Conservation (phyloP, 176 grass and related monocot species). For the Triticum monococcum region DNA sequence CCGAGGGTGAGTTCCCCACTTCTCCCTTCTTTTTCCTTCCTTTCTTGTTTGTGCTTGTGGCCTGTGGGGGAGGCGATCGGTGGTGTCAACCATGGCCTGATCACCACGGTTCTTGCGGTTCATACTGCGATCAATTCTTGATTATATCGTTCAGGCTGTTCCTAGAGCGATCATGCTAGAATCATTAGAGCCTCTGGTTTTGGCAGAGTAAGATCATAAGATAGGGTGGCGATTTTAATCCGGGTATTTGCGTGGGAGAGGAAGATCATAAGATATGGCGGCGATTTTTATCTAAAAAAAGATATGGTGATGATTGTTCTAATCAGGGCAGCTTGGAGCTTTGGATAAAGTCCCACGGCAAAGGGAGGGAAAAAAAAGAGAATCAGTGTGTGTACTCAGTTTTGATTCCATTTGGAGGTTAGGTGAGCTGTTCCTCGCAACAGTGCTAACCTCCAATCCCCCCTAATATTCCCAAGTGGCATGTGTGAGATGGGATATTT, state of each 20-base stretch:
- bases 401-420: constrained; percentile 49
- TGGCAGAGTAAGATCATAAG: background rate
- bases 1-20: constrained; percentile 53
- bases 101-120: background rate
- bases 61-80: background rate
- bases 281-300: constrained; percentile 10
- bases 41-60: background rate
- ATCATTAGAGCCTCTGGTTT: background rate
- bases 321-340: background rate
- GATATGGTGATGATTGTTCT: background rate
- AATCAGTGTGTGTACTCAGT: constrained; percentile 22
- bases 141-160: background rate
- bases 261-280: background rate
- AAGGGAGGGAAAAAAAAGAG: background rate
- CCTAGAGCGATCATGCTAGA: background rate
- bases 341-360: constrained; percentile 17
- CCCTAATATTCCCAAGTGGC: constrained; percentile 14
- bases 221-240: constrained; percentile 4
- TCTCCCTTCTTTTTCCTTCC: no score
- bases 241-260: background rate
- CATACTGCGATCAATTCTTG: background rate
- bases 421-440: constrained; percentile 50
- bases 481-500: constrained; percentile 22
- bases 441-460: constrained; percentile 37
- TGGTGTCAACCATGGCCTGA: background rate